Percentiles rank a stretch among this genome's conserved stretches.
Conservation (phyloP, 768 basidiomycete species). For the Collybia sp. region DNA sequence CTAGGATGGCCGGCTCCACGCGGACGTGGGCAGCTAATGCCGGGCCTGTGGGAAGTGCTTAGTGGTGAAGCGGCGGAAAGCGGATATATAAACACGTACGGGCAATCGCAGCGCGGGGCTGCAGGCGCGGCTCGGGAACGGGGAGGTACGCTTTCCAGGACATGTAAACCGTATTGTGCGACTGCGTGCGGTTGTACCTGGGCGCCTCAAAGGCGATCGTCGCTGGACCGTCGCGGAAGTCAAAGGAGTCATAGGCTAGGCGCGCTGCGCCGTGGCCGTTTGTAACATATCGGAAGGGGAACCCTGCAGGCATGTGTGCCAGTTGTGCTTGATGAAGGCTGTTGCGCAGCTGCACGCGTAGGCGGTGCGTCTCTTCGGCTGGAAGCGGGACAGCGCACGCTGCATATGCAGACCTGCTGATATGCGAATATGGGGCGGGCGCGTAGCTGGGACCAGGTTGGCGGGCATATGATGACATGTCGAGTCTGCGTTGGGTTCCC, state of each 20-base stretch:
- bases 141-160: too few relatives aligned
- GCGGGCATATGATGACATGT: neutral
- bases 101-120: too few relatives aligned
- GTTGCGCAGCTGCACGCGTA: slow-evolving; percentile 23
- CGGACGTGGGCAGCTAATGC: slow-evolving; percentile 25
- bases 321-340: slow-evolving; percentile 25
- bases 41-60: too few relatives aligned
- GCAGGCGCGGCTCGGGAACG: too few relatives aligned
- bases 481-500: neutral
- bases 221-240: slow-evolving; percentile 26
- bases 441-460: neutral
- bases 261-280: slow-evolving; percentile 14
- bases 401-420: neutral
- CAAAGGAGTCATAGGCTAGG: slow-evolving; percentile 28
- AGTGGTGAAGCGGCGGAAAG: too few relatives aligned
- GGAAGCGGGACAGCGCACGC: neutral
- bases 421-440: neutral
- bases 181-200: too few relatives aligned
- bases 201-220: slow-evolving; percentile 7
- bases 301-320: slow-evolving; percentile 26
- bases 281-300: slow-evolving; percentile 27
- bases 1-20: slow-evolving; percentile 26
- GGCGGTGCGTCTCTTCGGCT: neutral
- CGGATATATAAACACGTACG: too few relatives aligned
- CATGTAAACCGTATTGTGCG: too few relatives aligned